Conservation (phyloP, 148 eudicot species). For the Silene conica region DNA sequence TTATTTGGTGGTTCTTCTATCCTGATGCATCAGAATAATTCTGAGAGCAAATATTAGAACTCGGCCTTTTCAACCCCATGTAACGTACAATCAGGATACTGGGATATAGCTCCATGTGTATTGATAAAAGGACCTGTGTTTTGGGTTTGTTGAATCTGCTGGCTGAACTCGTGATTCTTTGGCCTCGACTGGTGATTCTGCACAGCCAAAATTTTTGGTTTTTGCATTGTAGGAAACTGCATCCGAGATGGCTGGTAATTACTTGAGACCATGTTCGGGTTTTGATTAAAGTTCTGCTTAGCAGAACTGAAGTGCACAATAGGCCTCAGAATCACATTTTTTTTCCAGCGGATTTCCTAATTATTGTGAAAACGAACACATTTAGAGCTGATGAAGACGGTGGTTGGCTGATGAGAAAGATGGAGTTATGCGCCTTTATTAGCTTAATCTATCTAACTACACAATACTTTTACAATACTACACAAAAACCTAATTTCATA, state of each 20-base stretch:
- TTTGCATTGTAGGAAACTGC: not conserved
- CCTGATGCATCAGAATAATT: not conserved
- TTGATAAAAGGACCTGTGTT: not conserved
- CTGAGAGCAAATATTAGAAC: not conserved
- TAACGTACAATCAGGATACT: constrained; percentile 9
- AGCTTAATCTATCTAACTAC: no score
- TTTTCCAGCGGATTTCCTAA: constrained; percentile 11
- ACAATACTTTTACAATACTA: no score
- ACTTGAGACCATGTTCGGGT: not conserved
- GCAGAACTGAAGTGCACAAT: not conserved
- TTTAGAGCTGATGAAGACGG: no score
- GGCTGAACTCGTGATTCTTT: no score
- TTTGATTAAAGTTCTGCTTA: not conserved
- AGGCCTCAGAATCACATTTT: not conserved
- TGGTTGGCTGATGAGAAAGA: no score
- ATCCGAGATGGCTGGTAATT: not conserved
- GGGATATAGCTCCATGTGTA: constrained; percentile 6
- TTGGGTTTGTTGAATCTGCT: constrained; percentile 2
- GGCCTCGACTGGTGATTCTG: not conserved
- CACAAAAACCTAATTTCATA: no score
- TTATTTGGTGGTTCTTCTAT: no score
- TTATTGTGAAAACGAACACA: no score
- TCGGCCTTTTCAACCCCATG: not conserved
- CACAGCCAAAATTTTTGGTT: not conserved
- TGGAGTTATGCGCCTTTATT: no score